Evolutionary conservation across 805 yeast genomes (phyloP), one percentile per base, ranked within the genome.

Genomic region (Kuraishia floccosa): DNA sequence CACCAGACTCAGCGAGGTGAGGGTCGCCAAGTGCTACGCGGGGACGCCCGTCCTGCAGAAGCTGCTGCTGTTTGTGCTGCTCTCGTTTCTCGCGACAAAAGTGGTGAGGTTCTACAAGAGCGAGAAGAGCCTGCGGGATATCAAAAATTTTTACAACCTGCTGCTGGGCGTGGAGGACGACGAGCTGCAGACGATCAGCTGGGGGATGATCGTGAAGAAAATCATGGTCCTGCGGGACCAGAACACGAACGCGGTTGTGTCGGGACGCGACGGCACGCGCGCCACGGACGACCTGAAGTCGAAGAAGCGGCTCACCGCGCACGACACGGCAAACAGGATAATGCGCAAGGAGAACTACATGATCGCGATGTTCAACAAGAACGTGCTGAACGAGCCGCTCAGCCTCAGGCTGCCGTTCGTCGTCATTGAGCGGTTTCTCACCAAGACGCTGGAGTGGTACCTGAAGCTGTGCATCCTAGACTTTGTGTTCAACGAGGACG

Each of bases 331-430:
- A 10, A 93, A 91, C 49, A 63, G 98, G 35, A 81, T 91, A 34
- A 87, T 91, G 98, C 64, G 99, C 37, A 83, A 77, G 41, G 98
- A 91, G 37, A 91, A 91, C 49, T 91, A 87, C 51, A 66, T 86
- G 65, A 85, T 91, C 47, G 96, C 96, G 1, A 55, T 91, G 41
- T 76, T 83, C 44, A 87, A 85, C 53, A 82, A 76, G 41, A 73
- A 81, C 35, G 58, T 89, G 1, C 54, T 89, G 26, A 80, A 81
- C 44, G 56, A 83, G 16, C 64, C 80, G 0, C 49, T 85, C 12
- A 73, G 77, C 1, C 49, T 85, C 12, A 73, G 77, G 1, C 38
- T 72, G 3, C 32, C 34, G 16, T 15, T 24, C 15, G 15, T 45
- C 10, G 34, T 45, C 16, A 41, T 45, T 8, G 39, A 43, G 4